Evolutionary conservation across 352 stramenopile genomes (phyloP).

Genomic region (Phytophthora ramorum): DNA sequence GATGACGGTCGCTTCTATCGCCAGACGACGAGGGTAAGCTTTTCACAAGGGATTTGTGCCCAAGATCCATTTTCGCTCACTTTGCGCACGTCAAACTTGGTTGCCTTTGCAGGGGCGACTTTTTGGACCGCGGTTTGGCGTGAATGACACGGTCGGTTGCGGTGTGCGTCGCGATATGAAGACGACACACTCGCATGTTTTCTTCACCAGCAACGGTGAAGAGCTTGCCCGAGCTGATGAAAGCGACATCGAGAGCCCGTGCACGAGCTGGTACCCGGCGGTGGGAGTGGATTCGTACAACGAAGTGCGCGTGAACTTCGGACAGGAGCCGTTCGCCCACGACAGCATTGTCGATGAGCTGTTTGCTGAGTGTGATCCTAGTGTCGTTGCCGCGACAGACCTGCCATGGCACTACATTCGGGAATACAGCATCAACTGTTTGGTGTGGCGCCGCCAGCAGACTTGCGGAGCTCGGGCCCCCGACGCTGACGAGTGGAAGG

Average conservation of each 20-base stretch:
- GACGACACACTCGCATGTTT: conserved; percentile 52
- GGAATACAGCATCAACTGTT: conserved; percentile 37
- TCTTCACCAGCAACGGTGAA: conserved; percentile 76
- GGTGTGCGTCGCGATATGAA: conserved; percentile 58
- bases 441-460: conserved; percentile 36
- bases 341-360: conserved; percentile 57
- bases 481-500: conserved; percentile 32
- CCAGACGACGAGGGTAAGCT: conserved; percentile 50
- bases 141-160: conserved; percentile 78
- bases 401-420: conserved; percentile 67
- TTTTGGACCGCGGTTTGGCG: conserved; percentile 69
- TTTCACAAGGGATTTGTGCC: not conserved
- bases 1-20: conserved; percentile 80
- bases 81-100: not conserved
- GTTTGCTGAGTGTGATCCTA: conserved; percentile 53
- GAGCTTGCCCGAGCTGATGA: conserved; percentile 36
- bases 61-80: conserved; percentile 4
- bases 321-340: conserved; percentile 71
- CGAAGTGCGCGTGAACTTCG: conserved; percentile 85
- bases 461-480: conserved; percentile 10
- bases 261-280: conserved; percentile 74
- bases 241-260: conserved; percentile 43
- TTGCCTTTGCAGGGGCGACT: conserved; percentile 45
- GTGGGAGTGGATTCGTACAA: conserved; percentile 86
- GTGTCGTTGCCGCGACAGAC: conserved; percentile 22